Evolutionary conservation across 768 basidiomycete genomes (phyloP).

Genomic region (Xerocomellus intermedius): DNA sequence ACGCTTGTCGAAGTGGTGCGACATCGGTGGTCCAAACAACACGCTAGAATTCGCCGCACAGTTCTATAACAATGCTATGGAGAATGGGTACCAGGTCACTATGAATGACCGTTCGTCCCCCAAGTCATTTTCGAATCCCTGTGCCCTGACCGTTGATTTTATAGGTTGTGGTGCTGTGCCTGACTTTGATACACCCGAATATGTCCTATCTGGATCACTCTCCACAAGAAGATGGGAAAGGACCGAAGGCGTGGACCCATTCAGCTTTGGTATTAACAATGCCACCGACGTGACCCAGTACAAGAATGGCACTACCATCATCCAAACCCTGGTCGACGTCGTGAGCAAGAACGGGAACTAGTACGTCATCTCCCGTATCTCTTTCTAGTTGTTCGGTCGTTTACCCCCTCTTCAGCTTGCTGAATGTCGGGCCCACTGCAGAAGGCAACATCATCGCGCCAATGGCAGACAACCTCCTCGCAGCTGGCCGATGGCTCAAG

Average conservation of each 20-base stretch:
- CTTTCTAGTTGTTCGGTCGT: neutral
- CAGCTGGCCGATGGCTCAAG: slow-evolving; percentile 52
- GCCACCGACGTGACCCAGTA: slow-evolving; percentile 43
- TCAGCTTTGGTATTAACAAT: slow-evolving; percentile 47
- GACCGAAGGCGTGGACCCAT: slow-evolving; percentile 57
- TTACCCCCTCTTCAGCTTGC: slow-evolving; percentile 33
- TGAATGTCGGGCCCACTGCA: slow-evolving; percentile 54
- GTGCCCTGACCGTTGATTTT: neutral
- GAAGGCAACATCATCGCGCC: slow-evolving; percentile 52
- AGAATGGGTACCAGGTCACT: slow-evolving; percentile 45
- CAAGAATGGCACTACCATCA: slow-evolving; percentile 48
- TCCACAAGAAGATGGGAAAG: slow-evolving; percentile 55
- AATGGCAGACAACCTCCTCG: slow-evolving; percentile 46
- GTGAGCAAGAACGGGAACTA: slow-evolving; percentile 65
- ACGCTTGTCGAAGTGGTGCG: slow-evolving; percentile 46
- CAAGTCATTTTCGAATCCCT: neutral
- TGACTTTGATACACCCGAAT: slow-evolving; percentile 59
- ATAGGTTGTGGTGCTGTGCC: slow-evolving; percentile 49
- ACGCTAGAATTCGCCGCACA: slow-evolving; percentile 44
- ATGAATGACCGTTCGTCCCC: slow-evolving; percentile 40
- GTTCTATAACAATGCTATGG: slow-evolving; percentile 45
- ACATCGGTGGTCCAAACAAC: slow-evolving; percentile 52
- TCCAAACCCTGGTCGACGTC: slow-evolving; percentile 54
- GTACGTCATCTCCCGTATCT: slow-evolving; percentile 29
- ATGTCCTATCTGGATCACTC: slow-evolving; percentile 45